Evolutionary conservation across 495 filamentous ascomycete species (phyloP).

Genomic region (Penicillium fimorum): DNA sequence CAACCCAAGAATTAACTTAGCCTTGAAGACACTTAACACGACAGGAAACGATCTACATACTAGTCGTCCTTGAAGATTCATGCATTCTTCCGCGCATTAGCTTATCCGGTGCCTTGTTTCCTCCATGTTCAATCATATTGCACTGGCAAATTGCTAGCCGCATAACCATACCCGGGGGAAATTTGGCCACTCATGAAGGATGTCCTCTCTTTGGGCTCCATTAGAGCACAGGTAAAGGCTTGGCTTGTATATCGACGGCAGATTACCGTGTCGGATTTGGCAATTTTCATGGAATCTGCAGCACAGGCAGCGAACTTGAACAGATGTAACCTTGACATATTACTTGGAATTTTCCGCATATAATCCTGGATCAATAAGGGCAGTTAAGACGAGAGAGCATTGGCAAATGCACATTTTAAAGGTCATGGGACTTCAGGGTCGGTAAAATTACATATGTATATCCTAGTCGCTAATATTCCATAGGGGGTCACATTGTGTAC

Average conservation of each 20-base stretch:
- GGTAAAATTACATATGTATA: neutral
- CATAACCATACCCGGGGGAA: neutral
- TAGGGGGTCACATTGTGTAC: neutral
- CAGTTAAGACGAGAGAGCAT: neutral
- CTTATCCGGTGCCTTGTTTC: neutral
- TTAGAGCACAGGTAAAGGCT: neutral
- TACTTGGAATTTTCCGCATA: too few relatives aligned
- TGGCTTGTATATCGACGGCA: constrained; percentile 1
- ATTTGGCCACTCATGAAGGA: neutral
- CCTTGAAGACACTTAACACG: neutral
- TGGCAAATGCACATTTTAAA: neutral
- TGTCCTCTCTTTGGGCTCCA: neutral
- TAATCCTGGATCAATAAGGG: neutral
- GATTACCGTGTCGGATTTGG: constrained; percentile 8
- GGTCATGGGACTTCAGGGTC: neutral
- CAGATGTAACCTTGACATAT: neutral
- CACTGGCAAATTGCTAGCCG: neutral
- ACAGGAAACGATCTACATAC: neutral
- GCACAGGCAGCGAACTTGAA: neutral
- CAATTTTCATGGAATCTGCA: neutral
- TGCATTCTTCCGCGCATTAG: neutral
- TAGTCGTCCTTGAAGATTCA: neutral
- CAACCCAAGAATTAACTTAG: neutral
- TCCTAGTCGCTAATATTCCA: neutral
- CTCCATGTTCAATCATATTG: neutral